phyloP scores from a whole-genome alignment of 805 yeast genomes.

The Torulaspora gathmanii region DNA sequence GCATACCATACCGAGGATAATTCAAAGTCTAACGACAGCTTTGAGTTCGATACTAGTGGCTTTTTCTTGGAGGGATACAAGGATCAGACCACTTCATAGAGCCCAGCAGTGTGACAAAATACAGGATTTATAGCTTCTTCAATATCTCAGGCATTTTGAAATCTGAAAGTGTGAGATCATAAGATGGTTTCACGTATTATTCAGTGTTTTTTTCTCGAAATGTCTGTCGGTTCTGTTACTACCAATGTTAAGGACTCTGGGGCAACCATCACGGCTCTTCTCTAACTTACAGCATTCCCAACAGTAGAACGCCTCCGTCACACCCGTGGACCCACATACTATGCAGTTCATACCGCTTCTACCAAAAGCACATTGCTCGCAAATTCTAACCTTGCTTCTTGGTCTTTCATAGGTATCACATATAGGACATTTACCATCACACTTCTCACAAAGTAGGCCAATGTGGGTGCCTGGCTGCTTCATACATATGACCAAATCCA shows the following conservation, averaged over 20 bases:
- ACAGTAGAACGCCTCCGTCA: slow-evolving; percentile 74
- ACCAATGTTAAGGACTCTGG: slow-evolving; percentile 75
- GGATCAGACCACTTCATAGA: not conserved
- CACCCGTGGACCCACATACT: slow-evolving; percentile 63
- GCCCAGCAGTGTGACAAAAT: too few relatives aligned
- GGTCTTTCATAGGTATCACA: slow-evolving; percentile 85
- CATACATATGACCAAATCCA: slow-evolving; percentile 76
- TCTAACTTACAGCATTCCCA: slow-evolving; percentile 76
- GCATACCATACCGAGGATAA: slow-evolving; percentile 5
- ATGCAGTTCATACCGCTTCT: slow-evolving; percentile 61
- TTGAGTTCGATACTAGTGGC: not conserved
- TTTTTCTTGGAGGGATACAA: not conserved
- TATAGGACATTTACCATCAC: slow-evolving; percentile 88
- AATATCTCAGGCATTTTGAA: not conserved
- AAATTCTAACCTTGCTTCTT: slow-evolving; percentile 58
- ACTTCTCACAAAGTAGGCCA: slow-evolving; percentile 73
- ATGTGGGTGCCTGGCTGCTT: slow-evolving; percentile 72
- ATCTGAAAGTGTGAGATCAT: not conserved
- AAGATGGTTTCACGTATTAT: not conserved
- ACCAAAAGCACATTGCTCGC: slow-evolving; percentile 84
- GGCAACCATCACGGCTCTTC: slow-evolving; percentile 89
- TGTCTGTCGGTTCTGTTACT: slow-evolving; percentile 64
- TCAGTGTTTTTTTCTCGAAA: slow-evolving; percentile 48
- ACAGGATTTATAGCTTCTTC: not conserved
- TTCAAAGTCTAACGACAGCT: slow-evolving; percentile 1